These are phyloP conservation scores for Suillus subalutaceus DNA, from an alignment of 768 basidiomycete genomes.

Conservation along the genomic window DNA sequence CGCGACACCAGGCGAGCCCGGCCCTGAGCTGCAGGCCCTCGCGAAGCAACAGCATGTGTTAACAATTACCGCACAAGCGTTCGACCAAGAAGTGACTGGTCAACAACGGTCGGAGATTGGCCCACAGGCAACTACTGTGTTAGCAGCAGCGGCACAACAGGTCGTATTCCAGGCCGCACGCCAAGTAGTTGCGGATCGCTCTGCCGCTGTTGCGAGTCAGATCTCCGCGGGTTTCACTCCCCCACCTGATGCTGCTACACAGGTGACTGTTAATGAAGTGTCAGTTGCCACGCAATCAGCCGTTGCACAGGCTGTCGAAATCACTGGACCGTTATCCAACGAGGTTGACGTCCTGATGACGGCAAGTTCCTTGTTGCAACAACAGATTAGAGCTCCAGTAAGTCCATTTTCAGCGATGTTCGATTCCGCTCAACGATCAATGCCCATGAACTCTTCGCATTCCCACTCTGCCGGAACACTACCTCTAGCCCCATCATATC, in stretches of 20 bases:
- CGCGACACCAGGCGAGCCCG: slow-evolving; percentile 46
- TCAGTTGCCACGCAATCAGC: slow-evolving; percentile 72
- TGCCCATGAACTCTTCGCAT: slow-evolving; percentile 34
- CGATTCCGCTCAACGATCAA: slow-evolving; percentile 29
- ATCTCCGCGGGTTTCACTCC: slow-evolving; percentile 43
- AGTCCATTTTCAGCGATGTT: slow-evolving; percentile 26
- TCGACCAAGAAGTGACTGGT: slow-evolving; percentile 69
- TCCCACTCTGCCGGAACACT: slow-evolving; percentile 39
- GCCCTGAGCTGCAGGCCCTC: slow-evolving; percentile 62
- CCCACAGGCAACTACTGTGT: slow-evolving; percentile 50
- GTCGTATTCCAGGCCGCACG: slow-evolving; percentile 79
- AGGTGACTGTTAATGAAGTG: slow-evolving; percentile 59
- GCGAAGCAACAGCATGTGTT: slow-evolving; percentile 84
- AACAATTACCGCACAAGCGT: slow-evolving; percentile 69
- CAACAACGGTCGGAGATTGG: slow-evolving; percentile 46
- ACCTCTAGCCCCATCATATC: slow-evolving; percentile 30
- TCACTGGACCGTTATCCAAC: slow-evolving; percentile 69
- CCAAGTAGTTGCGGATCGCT: slow-evolving; percentile 56
- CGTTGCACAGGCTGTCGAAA: slow-evolving; percentile 81
- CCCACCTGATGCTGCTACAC: slow-evolving; percentile 33
- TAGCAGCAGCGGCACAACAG: slow-evolving; percentile 79
- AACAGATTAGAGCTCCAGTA: slow-evolving; percentile 39
- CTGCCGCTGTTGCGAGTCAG: slow-evolving; percentile 44
- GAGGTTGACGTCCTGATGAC: slow-evolving; percentile 83
- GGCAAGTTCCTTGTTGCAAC: slow-evolving; percentile 55